Conservation (phyloP, 257 asterid species). For the Thymus mandschuricus region DNA sequence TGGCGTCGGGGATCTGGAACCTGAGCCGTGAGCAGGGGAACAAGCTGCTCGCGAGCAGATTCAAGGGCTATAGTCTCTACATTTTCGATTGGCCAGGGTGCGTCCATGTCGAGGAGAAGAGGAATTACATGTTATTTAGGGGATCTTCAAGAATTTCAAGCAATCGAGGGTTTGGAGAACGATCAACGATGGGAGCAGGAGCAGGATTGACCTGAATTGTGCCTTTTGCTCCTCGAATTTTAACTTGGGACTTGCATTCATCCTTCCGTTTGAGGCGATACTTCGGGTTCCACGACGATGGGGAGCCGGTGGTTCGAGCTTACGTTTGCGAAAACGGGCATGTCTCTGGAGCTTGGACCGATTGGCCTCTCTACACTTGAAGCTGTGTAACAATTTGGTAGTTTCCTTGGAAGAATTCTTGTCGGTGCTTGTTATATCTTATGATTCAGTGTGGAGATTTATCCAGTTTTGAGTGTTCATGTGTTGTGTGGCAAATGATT, state of each 20-base stretch:
- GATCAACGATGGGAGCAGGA: slow-evolving; percentile 73
- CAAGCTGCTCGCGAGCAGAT: slow-evolving; percentile 76
- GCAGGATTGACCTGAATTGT: slow-evolving; percentile 2
- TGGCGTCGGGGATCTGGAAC: slow-evolving; percentile 74
- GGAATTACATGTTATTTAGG: not conserved
- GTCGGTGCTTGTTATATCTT: too few species aligned
- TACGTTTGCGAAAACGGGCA: slow-evolving; percentile 93
- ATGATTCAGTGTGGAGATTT: too few species aligned
- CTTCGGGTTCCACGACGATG: too few species aligned
- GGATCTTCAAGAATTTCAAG: slow-evolving; percentile 84
- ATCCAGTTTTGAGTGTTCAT: too few species aligned
- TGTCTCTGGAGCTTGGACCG: slow-evolving; percentile 97
- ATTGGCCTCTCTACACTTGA: slow-evolving; percentile 81
- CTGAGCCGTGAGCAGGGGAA: slow-evolving; percentile 90
- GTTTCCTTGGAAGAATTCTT: too few species aligned
- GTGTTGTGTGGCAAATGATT: too few species aligned
- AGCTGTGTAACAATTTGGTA: too few species aligned
- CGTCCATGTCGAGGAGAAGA: slow-evolving; percentile 36
- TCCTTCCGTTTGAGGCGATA: too few species aligned
- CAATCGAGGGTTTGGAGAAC: slow-evolving; percentile 96
- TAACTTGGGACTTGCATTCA: too few species aligned
- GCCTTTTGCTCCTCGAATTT: too few species aligned
- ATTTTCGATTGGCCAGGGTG: slow-evolving; percentile 95
- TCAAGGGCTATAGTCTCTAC: slow-evolving; percentile 78
- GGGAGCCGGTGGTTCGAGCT: slow-evolving; percentile 3